Evolutionary conservation across 202 grass and related monocot species (phyloP).

Genomic region (Schoenoplectus triqueter): DNA sequence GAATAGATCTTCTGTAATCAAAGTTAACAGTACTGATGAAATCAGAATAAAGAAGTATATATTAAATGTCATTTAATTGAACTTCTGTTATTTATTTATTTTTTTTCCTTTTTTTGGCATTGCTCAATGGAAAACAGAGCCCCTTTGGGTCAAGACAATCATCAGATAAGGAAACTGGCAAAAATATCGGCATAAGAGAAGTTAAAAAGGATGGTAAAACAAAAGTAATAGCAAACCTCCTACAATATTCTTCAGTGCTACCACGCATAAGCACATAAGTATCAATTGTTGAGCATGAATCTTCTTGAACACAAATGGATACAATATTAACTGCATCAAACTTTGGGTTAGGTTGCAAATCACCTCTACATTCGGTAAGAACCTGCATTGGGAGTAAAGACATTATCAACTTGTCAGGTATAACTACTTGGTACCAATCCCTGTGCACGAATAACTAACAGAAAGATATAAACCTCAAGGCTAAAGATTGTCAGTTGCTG

Average conservation of each 20-base stretch:
- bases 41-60: neutral
- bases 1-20: neutral
- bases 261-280: conserved; percentile 63
- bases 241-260: conserved; percentile 50
- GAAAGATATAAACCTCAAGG: conserved; percentile 61
- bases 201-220: conserved; percentile 27
- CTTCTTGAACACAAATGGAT: conserved; percentile 71
- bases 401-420: conserved; percentile 38
- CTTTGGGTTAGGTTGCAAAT: conserved; percentile 75
- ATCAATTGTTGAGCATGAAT: conserved; percentile 50
- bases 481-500: conserved; percentile 90
- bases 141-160: neutral
- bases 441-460: conserved; percentile 9
- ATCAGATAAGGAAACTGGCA: neutral
- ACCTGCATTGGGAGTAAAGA: conserved; percentile 52
- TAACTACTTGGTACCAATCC: conserved; percentile 30
- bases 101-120: neutral
- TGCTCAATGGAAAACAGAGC: neutral
- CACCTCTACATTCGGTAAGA: conserved; percentile 76
- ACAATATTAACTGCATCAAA: conserved; percentile 88
- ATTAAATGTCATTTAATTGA: neutral
- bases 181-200: conserved; percentile 10
- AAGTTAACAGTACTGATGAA: conserved; percentile 8
- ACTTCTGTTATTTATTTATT: conserved; percentile 9
- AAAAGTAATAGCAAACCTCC: conserved; percentile 51